These are phyloP conservation scores for Botrytis pseudocinerea DNA, from an alignment of 2,329 filamentous ascomycete genomes.

Conservation along the genomic window DNA sequence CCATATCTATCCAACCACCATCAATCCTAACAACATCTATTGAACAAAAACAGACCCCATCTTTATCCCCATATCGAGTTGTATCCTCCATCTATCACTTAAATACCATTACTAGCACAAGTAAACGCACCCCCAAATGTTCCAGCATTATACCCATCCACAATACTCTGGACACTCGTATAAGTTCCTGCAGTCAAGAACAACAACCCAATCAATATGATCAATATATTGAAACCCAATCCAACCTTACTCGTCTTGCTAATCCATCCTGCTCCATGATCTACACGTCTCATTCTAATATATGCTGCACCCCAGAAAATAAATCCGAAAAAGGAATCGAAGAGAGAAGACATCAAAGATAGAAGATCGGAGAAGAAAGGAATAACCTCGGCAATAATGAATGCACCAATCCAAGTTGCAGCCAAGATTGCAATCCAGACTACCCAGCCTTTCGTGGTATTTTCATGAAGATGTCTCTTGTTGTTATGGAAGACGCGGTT, in stretches of 20 bases:
- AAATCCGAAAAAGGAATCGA: conserved; percentile 92
- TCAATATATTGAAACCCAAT: conserved; percentile 66
- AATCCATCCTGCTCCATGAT: conserved; percentile 52
- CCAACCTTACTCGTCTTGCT: conserved; percentile 41
- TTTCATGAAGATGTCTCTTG: conserved; percentile 69
- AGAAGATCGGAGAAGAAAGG: conserved; percentile 79
- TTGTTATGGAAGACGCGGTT: conserved; percentile 83
- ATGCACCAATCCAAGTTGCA: conserved; percentile 79
- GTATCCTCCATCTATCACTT: not conserved
- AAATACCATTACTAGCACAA: conserved; percentile 69
- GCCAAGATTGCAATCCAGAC: conserved; percentile 76
- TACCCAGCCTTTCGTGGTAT: conserved; percentile 80
- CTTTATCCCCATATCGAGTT: not conserved
- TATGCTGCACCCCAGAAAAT: conserved; percentile 91
- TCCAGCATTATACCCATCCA: conserved; percentile 67
- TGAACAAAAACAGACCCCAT: not conserved
- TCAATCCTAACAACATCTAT: not conserved
- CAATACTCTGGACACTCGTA: conserved; percentile 70
- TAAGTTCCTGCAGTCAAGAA: conserved; percentile 85
- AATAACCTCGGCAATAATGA: conserved; percentile 89
- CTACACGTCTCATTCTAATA: conserved; percentile 70
- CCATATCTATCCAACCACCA: too few relatives aligned
- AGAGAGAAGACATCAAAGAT: conserved; percentile 82
- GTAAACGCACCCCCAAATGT: conserved; percentile 72
- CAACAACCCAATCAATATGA: conserved; percentile 75